Evolutionary conservation across 1,139 yeast genomes (phyloP).

Genomic region (Candida mesenterica): DNA sequence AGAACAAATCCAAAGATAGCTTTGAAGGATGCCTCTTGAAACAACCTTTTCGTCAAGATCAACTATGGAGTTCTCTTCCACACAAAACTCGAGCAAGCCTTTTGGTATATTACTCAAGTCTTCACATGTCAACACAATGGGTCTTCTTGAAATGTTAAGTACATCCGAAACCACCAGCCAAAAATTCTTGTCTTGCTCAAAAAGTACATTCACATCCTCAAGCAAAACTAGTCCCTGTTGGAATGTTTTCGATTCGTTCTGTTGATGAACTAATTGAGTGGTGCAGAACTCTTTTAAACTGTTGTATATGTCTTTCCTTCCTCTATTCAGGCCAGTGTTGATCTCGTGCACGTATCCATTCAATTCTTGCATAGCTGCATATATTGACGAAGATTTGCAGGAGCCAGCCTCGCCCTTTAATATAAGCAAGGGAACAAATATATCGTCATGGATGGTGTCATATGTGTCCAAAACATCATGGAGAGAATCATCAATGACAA

Average conservation of each 20-base stretch:
- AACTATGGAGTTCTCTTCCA: slow-evolving; percentile 39
- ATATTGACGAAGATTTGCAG: slow-evolving; percentile 77
- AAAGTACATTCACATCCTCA: slow-evolving; percentile 84
- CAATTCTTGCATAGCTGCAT: slow-evolving; percentile 63
- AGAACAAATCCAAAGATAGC: slow-evolving; percentile 44
- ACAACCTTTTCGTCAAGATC: slow-evolving; percentile 24
- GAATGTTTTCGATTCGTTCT: slow-evolving; percentile 31
- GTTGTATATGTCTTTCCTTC: slow-evolving; percentile 66
- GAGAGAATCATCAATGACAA: slow-evolving; percentile 31
- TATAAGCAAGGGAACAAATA: slow-evolving; percentile 61
- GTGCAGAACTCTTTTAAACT: slow-evolving; percentile 78
- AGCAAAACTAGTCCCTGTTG: slow-evolving; percentile 71
- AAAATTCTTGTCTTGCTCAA: slow-evolving; percentile 75
- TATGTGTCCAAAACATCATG: slow-evolving; percentile 8
- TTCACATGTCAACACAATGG: slow-evolving; percentile 74
- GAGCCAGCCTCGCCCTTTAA: slow-evolving; percentile 71
- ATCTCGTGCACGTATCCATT: slow-evolving; percentile 80
- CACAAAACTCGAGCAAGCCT: slow-evolving; percentile 46
- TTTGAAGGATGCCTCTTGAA: slow-evolving; percentile 19
- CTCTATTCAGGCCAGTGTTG: slow-evolving; percentile 69
- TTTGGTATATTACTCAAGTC: slow-evolving; percentile 56
- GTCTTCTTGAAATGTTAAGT: slow-evolving; percentile 67
- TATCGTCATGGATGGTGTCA: slow-evolving; percentile 15
- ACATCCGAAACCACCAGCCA: slow-evolving; percentile 74
- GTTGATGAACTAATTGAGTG: slow-evolving; percentile 68